These are phyloP conservation scores for Hippophae gyantsensis DNA, from an alignment of 306 rosid species.

Conservation along the genomic window DNA sequence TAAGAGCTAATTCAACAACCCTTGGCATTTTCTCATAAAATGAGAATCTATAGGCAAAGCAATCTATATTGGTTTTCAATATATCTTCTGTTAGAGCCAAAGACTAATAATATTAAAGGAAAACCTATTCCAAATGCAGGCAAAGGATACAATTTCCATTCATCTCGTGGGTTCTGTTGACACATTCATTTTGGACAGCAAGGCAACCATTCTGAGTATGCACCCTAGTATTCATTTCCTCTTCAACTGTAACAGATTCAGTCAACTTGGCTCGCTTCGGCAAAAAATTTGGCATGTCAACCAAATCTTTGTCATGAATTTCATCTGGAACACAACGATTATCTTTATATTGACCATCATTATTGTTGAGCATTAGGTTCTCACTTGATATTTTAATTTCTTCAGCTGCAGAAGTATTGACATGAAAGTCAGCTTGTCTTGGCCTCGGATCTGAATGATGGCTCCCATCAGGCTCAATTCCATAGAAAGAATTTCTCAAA, in stretches of 20 bases:
- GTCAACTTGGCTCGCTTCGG: conserved; percentile 28
- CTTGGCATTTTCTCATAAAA: no score
- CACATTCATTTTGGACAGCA: conserved; percentile 21
- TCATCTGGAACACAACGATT: conserved; percentile 1
- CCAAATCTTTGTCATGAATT: conserved; percentile 14
- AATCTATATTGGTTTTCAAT: no score
- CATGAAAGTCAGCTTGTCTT: conserved; percentile 6
- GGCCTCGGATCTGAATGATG: background rate
- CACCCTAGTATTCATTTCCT: conserved; percentile 20
- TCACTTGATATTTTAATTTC: conserved; percentile 17
- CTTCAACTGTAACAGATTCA: conserved; percentile 24
- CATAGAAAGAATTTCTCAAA: conserved; percentile 4
- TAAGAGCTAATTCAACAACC: no score
- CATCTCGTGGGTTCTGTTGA: conserved; percentile 21
- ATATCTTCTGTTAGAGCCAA: no score
- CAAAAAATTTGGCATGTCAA: conserved; percentile 16
- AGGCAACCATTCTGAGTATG: conserved; percentile 27
- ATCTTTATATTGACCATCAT: conserved; percentile 2
- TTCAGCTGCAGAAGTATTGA: conserved; percentile 20
- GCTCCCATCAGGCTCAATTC: background rate
- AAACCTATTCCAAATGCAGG: conserved; percentile 1
- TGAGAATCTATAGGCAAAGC: no score
- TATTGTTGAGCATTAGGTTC: conserved; percentile 8
- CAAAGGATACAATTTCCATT: conserved; percentile 44
- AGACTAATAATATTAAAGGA: no score